phyloP scores from a whole-genome alignment of 257 asterid genomes.

The Nicotiana tomentosiformis region DNA sequence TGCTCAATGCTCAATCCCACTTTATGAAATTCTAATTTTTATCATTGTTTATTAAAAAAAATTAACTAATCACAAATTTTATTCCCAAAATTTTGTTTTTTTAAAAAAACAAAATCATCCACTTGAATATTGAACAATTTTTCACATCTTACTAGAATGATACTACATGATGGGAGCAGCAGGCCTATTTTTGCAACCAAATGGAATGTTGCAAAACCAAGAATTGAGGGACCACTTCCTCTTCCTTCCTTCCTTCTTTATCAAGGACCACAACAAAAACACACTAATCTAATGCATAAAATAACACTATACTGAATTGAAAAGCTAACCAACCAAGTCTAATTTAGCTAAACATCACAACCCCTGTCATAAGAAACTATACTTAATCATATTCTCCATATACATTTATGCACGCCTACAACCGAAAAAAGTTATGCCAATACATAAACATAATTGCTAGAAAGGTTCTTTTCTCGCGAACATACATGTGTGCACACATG shows the following conservation, averaged over 20 bases:
- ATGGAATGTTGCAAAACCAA: constrained; percentile 2
- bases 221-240: background rate
- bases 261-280: background rate
- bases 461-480: background rate
- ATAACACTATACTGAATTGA: background rate
- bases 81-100: no score
- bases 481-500: background rate
- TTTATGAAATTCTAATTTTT: no score
- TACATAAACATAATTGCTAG: background rate
- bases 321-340: background rate
- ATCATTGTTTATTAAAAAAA: no score
- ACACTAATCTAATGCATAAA: constrained; percentile 5
- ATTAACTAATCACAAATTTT: background rate
- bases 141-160: background rate
- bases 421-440: background rate
- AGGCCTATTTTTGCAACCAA: background rate
- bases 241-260: background rate
- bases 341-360: background rate
- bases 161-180: background rate
- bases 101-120: background rate
- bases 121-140: background rate
- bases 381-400: background rate
- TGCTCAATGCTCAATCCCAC: no score
- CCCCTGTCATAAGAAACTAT: background rate
- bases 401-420: constrained; percentile 8